Base-by-base conservation (phyloP, 2,329 filamentous ascomycete genomes). In the Clonostachys solani region DNA sequence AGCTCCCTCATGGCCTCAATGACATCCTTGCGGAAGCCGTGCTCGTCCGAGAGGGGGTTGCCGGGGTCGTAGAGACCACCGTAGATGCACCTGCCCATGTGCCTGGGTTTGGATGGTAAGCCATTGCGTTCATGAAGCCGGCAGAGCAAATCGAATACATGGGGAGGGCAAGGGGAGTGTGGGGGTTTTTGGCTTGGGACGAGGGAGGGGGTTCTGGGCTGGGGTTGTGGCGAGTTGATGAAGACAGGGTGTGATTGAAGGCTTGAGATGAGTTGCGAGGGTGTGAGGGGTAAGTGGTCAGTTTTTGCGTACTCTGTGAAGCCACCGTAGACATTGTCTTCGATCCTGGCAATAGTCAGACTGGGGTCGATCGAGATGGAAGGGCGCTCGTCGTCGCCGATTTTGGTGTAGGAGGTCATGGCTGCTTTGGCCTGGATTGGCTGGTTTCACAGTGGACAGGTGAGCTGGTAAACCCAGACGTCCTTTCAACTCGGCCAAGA, bases 51-150 rank as follows among this genome's bases (percentile, higher is more conserved):
- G n/a, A 90, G 75, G 4, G 81, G 69, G 62, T 84, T 91, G 33
- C 76, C 78, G 2, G 87, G 88, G 55, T 92, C 88, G 66, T 91
- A 92, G 61, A 94, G 86, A 53, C 89, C 89, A 52, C 87, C 87
- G 63, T 94, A 92, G 60, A 94, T 91, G 72, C 89, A 94, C 51
- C 89, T 81, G 57, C 89, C 89, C 88, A 94, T 94, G 66, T 94
- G 89, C 57, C 86, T 89, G 54, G 33, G 15, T 33, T 23, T 19
- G 23, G 23, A 3, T 13, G 15, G 47, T 52, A 44, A 48, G 37
- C 37, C n/a, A 40, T n/a, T n/a, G 37, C 35, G 19, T 40, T 33
- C 8, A 15, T 10, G 23, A 29, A 29, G 23, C 23, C 6, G 18
- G 23, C 6, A 9, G 7, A 10, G 23, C 3, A 29, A 10, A 10